Percentiles rank a stretch among this genome's conserved stretches.
These are phyloP conservation scores for Ulmus americana DNA, from an alignment of 331 rosid genomes.

Conservation along the genomic window DNA sequence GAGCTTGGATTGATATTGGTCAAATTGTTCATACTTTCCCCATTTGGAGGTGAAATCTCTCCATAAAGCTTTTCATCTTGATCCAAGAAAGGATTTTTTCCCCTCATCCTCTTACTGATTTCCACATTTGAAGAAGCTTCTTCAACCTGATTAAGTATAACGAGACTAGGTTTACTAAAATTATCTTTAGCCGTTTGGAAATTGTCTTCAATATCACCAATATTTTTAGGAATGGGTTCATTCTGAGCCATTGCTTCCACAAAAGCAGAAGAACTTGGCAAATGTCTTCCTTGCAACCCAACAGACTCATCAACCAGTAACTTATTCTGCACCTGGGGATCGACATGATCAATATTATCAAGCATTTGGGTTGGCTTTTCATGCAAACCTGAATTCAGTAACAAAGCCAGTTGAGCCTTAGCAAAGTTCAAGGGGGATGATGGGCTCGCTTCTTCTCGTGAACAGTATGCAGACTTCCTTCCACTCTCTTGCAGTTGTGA, in stretches of 20 bases:
- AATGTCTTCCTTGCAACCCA: conserved; percentile 33
- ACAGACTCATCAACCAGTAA: conserved; percentile 30
- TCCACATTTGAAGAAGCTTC: conserved; percentile 26
- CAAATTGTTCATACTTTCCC: conserved; percentile 28
- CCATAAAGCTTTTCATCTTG: conserved; percentile 34
- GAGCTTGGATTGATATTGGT: conserved; percentile 27
- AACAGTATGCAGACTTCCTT: conserved; percentile 42
- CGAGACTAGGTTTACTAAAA: conserved; percentile 19
- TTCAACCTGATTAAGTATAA: conserved; percentile 21
- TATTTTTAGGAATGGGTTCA: conserved; percentile 23
- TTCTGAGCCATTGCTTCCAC: conserved; percentile 28
- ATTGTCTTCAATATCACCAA: conserved; percentile 23
- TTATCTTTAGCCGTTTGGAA: conserved; percentile 26
- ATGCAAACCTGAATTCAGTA: conserved; percentile 31
- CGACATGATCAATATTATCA: conserved; percentile 24
- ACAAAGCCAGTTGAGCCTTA: conserved; percentile 38
- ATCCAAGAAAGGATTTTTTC: conserved; percentile 22
- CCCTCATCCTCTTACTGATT: conserved; percentile 27
- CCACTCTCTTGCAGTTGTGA: conserved; percentile 56
- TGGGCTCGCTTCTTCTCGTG: conserved; percentile 43
- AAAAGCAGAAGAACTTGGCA: conserved; percentile 34
- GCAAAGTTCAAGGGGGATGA: conserved; percentile 40
- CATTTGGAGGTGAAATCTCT: conserved; percentile 32
- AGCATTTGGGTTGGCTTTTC: conserved; percentile 32
- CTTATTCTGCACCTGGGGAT: conserved; percentile 33